A percentile compares a stretch with the other conserved stretches of the same genome.
Conservation (phyloP, 148 eudicot genomes). For the Fagopyrum esculentum region DNA sequence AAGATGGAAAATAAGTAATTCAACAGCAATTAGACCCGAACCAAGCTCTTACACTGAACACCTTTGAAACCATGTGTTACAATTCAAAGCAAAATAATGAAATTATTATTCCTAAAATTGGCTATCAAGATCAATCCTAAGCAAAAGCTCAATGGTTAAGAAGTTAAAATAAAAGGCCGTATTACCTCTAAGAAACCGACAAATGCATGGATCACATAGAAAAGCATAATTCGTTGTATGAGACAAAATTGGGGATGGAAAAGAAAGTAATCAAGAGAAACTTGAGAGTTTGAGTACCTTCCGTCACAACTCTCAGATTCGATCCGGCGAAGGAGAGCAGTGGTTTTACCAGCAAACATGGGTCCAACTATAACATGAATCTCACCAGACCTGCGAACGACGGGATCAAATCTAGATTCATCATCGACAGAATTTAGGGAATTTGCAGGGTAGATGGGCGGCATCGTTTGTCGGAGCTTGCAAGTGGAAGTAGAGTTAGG, state of each 20-base stretch:
- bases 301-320: conserved; percentile 32
- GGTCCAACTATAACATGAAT: conserved; percentile 84
- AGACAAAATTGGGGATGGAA: background rate
- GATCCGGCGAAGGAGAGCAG: conserved; percentile 63
- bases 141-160: background rate
- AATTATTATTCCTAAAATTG: too few species aligned
- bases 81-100: too few species aligned
- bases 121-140: background rate
- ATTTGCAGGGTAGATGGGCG: background rate
- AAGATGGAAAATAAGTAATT: too few species aligned
- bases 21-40: background rate
- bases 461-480: background rate
- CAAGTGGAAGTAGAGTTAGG: background rate
- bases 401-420: background rate
- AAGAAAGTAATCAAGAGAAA: background rate
- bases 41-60: background rate
- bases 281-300: background rate
- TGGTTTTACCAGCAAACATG: conserved; percentile 92
- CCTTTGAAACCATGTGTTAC: too few species aligned
- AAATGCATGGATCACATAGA: background rate
- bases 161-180: background rate
- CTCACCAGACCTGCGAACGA: conserved; percentile 27
- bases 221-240: background rate
- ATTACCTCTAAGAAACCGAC: background rate
- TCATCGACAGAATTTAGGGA: background rate